Conservation (phyloP, 176 grass and related monocot species). For the Puya raimondii region DNA sequence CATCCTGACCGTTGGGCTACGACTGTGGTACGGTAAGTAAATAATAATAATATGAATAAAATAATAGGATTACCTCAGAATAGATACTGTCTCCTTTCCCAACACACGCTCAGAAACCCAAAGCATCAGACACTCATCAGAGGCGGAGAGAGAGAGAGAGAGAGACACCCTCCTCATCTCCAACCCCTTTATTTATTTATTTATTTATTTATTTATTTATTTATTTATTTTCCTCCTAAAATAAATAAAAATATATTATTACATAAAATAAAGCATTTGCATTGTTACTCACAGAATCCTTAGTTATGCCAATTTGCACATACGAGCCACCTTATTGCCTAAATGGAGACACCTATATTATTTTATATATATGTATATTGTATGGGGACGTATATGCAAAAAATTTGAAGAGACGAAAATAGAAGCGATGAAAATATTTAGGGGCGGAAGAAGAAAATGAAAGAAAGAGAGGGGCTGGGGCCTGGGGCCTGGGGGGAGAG, state of each 20-base stretch:
- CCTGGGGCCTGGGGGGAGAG: too few relatives aligned
- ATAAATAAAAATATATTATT: neutral
- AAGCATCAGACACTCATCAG: slow-evolving; percentile 30
- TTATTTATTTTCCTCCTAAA: neutral
- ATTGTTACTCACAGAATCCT: too few relatives aligned
- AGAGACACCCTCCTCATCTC: neutral
- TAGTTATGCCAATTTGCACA: too few relatives aligned
- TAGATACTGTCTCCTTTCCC: slow-evolving; percentile 15
- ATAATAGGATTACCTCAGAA: neutral
- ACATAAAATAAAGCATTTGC: neutral
- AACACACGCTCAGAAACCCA: slow-evolving; percentile 24
- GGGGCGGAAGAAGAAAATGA: too few relatives aligned
- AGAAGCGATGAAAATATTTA: too few relatives aligned
- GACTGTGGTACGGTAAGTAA: neutral
- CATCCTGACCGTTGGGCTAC: neutral
- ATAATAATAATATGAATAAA: neutral
- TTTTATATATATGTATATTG: too few relatives aligned
- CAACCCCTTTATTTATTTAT: neutral
- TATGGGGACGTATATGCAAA: too few relatives aligned
- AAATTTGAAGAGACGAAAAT: too few relatives aligned
- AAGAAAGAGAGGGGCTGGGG: too few relatives aligned
- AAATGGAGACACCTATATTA: too few relatives aligned
- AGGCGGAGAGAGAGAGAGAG: neutral
- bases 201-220: neutral
- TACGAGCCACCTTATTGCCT: too few relatives aligned